Percentiles rank a stretch among this genome's conserved stretches.
These are phyloP conservation scores for Anthostomella pinea DNA, from an alignment of 2,329 filamentous ascomycete species.

Conservation along the genomic window DNA sequence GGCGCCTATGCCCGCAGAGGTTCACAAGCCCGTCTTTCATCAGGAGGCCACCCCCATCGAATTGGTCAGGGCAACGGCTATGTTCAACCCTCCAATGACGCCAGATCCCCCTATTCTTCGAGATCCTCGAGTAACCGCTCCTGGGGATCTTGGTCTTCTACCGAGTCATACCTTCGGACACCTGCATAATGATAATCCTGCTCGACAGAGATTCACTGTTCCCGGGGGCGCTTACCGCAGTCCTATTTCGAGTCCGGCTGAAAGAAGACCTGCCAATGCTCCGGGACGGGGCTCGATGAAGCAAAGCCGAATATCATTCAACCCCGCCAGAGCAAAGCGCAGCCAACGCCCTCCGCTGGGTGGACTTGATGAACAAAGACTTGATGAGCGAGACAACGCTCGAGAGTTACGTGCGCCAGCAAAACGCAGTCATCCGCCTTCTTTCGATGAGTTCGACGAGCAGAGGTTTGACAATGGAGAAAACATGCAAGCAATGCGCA, in stretches of 20 bases:
- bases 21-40: neutral
- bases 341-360: constrained; percentile 2
- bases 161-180: constrained; percentile 17
- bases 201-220: constrained; percentile 4
- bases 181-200: constrained; percentile 3
- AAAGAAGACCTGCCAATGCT: too few species aligned
- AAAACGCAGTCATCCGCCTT: too few species aligned
- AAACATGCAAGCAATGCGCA: constrained; percentile 11
- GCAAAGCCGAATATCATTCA: constrained; percentile 28
- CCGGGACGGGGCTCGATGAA: too few species aligned
- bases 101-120: constrained; percentile 29
- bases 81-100: constrained; percentile 11
- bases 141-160: constrained; percentile 28
- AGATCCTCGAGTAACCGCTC: constrained; percentile 24
- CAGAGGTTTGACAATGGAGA: too few species aligned
- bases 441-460: too few species aligned
- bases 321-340: constrained; percentile 4
- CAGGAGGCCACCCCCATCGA: too few species aligned
- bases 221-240: constrained; percentile 25
- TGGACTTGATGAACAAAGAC: neutral
- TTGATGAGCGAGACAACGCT: too few species aligned
- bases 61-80: too few species aligned
- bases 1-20: too few species aligned
- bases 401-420: too few species aligned
- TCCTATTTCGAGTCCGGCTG: constrained; percentile 25